Base-by-base conservation (phyloP, 495 filamentous ascomycete species). In the Penicillium soppii region DNA sequence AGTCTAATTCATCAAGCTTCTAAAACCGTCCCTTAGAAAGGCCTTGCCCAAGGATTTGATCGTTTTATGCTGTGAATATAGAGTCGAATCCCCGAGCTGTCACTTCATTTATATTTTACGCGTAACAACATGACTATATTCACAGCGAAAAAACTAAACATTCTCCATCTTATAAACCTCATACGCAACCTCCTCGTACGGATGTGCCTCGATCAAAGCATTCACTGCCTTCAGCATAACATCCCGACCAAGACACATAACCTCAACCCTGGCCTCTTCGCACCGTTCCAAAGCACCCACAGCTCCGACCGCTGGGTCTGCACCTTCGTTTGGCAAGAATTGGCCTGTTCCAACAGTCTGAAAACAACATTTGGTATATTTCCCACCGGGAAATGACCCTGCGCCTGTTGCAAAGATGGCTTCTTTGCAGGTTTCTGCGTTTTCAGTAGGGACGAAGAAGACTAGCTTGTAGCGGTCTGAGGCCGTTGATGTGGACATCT, bases 151-250 rank as follows among this genome's bases (percentile, higher is more conserved):
- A 12, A 44, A 52, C 72, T 66, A 89, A 53, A 89, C 79, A 71
- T 87, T 78, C 67, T 92, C 86, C 59, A 90, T 61, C 65, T 79
- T 86, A 67, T 80, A 85, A 20, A 91, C 87, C 52, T 86, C 80
- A 75, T 92, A 92, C 1, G 83, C 78, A 12, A 82, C 79, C 61
- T 87, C 85, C 59, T 91, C 89, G 60, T 92, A 92, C 20, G 88
- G 89, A 79, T 92, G 88, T 19, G 83, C 79, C 57, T 83, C 84
- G 9, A 68, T 25, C 59, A 77, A 52, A 37, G 66, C 70, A 39
- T 71, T 51, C 27, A 78, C 74, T 2, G 73, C 74, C 30, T 69
- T 61, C 26, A 67, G 47, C 69, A 77, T 77, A 37, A 77, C 66
- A 39, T 74, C 62, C 49, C 67, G 63, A 2, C 78, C 78, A 8